A percentile compares a stretch with the other conserved stretches of the same genome.
Conservation (phyloP, 1,284 basidiomycete genomes). For the Rhodotorula sp. region DNA sequence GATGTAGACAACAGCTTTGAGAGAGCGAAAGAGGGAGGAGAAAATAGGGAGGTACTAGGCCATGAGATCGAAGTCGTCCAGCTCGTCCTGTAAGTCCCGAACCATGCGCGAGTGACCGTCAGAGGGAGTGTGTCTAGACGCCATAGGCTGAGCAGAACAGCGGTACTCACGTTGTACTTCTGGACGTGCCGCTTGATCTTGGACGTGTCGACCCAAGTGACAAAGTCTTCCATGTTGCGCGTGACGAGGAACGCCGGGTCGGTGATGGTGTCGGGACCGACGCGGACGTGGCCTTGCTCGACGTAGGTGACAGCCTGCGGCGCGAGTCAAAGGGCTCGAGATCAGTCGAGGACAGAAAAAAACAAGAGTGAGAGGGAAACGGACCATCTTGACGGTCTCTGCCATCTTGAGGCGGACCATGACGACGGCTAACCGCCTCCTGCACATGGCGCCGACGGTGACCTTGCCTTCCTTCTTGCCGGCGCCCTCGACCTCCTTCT, state of each 20-base stretch:
- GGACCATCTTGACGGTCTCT: slow-evolving; percentile 87
- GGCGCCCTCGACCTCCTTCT: slow-evolving; percentile 59
- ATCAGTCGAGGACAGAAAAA: slow-evolving; percentile 8
- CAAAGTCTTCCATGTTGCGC: slow-evolving; percentile 97
- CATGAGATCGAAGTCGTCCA: slow-evolving; percentile 42
- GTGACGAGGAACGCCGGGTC: slow-evolving; percentile 98
- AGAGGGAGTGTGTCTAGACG: neutral
- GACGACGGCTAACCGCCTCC: slow-evolving; percentile 86
- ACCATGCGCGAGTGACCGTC: neutral
- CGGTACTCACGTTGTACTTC: slow-evolving; percentile 73
- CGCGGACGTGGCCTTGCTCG: slow-evolving; percentile 96
- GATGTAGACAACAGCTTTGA: neutral
- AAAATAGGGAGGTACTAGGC: neutral
- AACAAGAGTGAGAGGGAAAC: slow-evolving; percentile 48
- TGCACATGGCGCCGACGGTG: slow-evolving; percentile 90
- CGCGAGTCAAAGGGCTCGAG: neutral
- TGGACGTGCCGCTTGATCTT: slow-evolving; percentile 95
- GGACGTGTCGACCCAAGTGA: slow-evolving; percentile 98
- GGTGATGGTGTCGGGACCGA: slow-evolving; percentile 92
- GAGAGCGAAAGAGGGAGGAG: neutral
- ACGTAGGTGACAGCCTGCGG: slow-evolving; percentile 89
- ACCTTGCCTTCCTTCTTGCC: slow-evolving; percentile 52
- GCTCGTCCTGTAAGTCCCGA: slow-evolving; percentile 32
- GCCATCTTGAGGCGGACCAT: slow-evolving; percentile 93
- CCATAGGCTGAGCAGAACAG: neutral